These are phyloP conservation scores for Dioscorea cayenensis DNA, from an alignment of 116 monocot genomes.

Conservation along the genomic window DNA sequence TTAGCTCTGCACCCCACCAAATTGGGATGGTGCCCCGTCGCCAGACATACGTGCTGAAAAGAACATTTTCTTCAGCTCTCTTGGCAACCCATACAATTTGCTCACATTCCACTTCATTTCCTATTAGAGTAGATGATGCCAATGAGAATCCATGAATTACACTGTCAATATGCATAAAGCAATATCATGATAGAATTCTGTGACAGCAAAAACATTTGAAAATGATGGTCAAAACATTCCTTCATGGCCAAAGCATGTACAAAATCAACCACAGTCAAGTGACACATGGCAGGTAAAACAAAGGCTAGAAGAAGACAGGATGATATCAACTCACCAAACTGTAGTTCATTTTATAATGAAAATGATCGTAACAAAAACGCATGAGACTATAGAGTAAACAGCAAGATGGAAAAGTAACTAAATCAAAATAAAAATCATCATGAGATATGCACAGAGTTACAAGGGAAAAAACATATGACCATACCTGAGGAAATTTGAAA, in stretches of 20 bases:
- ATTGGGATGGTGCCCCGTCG: conserved; percentile 97
- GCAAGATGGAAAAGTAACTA: not conserved
- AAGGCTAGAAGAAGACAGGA: too few species aligned
- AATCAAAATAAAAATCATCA: not conserved
- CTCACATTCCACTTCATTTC: conserved; percentile 99
- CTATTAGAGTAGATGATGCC: conserved; percentile 26
- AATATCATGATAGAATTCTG: not conserved
- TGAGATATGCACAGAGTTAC: not conserved
- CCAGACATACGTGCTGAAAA: conserved; percentile 89
- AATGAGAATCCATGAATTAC: conserved; percentile 8
- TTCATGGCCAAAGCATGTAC: not conserved
- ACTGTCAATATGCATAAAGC: conserved; percentile 1
- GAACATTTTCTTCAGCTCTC: conserved; percentile 37
- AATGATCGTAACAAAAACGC: too few species aligned
- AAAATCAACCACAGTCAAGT: not conserved
- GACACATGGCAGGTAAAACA: too few species aligned
- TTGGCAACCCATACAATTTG: conserved; percentile 81
- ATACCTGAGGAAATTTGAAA: not conserved
- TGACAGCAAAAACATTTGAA: not conserved
- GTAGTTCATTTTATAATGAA: too few species aligned
- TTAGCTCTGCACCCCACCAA: conserved; percentile 99
- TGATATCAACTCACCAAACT: too few species aligned
- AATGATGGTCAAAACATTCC: not conserved
- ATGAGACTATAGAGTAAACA: not conserved
- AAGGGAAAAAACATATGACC: too few species aligned